phyloP scores from a whole-genome alignment of 2,329 filamentous ascomycete genomes.

The Elsinoe ampelina region DNA sequence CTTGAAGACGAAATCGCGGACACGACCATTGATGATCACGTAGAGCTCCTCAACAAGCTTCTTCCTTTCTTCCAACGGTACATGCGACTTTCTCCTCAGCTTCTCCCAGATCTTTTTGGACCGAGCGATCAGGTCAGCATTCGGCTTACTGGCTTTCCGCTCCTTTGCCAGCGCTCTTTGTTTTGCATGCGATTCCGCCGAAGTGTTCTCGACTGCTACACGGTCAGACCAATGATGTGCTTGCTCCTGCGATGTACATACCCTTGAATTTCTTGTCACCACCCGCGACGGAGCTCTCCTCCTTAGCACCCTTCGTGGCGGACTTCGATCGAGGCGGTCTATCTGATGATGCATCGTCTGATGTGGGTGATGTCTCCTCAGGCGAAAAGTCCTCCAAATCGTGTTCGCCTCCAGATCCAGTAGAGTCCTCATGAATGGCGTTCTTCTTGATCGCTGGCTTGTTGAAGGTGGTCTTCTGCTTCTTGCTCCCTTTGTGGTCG shows the following conservation, averaged over 20 bases:
- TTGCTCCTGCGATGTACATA: background rate
- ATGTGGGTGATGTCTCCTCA: background rate
- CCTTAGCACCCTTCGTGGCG: background rate
- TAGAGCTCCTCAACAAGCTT: conserved; percentile 83
- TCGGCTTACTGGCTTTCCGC: conserved; percentile 83
- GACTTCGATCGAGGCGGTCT: background rate
- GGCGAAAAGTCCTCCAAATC: background rate
- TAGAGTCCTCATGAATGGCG: background rate
- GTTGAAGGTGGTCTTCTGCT: conserved; percentile 31
- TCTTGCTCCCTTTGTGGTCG: conserved; percentile 24
- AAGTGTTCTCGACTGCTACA: conserved; percentile 43
- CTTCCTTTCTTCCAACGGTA: conserved; percentile 80
- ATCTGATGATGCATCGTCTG: too few relatives aligned
- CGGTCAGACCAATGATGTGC: background rate
- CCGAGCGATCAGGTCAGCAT: conserved; percentile 78
- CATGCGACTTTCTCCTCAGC: conserved; percentile 83
- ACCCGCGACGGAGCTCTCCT: background rate
- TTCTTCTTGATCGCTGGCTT: conserved; percentile 10
- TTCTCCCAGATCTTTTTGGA: conserved; percentile 98
- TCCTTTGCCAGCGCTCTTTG: conserved; percentile 83
- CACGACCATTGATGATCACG: conserved; percentile 76
- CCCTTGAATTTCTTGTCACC: conserved; percentile 17
- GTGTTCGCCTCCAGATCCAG: conserved; percentile 14
- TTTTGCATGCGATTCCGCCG: conserved; percentile 80
- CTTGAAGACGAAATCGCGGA: conserved; percentile 96